Evolutionary conservation across 768 basidiomycete genomes (phyloP), one percentile per base, ranked within the genome.

Genomic region (Xanthoconium purpureum): DNA sequence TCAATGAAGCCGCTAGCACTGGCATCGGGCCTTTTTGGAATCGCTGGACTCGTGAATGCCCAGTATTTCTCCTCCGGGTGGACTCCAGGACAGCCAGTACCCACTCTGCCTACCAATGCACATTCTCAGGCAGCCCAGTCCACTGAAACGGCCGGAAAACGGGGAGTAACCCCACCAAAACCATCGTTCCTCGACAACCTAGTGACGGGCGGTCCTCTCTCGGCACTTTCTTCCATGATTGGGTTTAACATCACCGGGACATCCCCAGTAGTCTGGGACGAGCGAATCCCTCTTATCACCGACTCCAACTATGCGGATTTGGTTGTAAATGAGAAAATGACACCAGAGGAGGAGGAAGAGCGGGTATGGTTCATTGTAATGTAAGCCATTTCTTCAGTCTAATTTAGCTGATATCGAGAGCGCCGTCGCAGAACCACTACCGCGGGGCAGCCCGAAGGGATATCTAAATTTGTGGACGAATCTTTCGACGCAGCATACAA

Each of bases 41-140:
- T 58, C 12, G 39, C 49, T 5, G 59, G 59, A 17, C 59, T 73
- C n/a, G 62, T 46, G 43, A 72, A 73, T 49, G 89, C 88, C 13
- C 84, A 89, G 60, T 91, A 91, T 71, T 86, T 91, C 71, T 91
- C 89, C 5, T 75, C 76, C 33, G 91, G 91, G n/a, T 93, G 91
- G 91, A 66, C 75, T 30, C 91, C 91, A 3, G 90, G 89, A 30
- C 85, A 91, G 66, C 74, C 82, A 0, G 76, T 75, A 28, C 64
- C 70, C 12, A 73, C 69, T n/a, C n/a, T 48, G 14, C 42, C 59
- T 29, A 32, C 56, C 24, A 44, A 54, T 37, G 60, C 48, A 47
- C 64, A 54, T 18, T 39, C 61, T 42, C 51, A 65, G 39, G 62
- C 62, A 18, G 57, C 69, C 45, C 61, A 72, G 32, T 35, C 67